Evolutionary conservation across 2,329 filamentous ascomycete species (phyloP).

Genomic region (Neophaeococcomyces mojaviensis): DNA sequence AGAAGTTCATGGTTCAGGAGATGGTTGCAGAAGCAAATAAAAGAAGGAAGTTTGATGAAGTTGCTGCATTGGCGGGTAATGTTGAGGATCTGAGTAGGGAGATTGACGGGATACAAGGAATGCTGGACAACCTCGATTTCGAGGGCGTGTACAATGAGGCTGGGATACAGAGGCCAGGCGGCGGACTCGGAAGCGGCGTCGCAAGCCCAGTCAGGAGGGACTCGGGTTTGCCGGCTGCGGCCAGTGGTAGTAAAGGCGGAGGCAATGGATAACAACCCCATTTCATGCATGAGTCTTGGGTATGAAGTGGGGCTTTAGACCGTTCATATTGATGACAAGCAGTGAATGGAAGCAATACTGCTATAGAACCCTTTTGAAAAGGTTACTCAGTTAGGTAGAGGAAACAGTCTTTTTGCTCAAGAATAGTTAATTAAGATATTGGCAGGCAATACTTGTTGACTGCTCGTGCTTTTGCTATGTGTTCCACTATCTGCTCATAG

Average conservation of each 20-base stretch:
- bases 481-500: too few species aligned
- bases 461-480: too few species aligned
- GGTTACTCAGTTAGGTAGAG: too few species aligned
- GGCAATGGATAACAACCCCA: conserved; percentile 7
- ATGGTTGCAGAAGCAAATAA: conserved; percentile 75
- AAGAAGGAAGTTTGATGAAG: conserved; percentile 76
- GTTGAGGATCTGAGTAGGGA: conserved; percentile 74
- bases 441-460: too few species aligned
- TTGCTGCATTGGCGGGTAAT: conserved; percentile 69
- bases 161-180: conserved; percentile 17
- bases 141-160: conserved; percentile 38
- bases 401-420: too few species aligned
- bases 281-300: too few species aligned
- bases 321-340: too few species aligned
- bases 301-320: too few species aligned
- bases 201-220: conserved; percentile 13
- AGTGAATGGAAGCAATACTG: too few species aligned
- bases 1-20: conserved; percentile 77
- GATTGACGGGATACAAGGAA: conserved; percentile 60
- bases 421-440: too few species aligned
- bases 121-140: conserved; percentile 61
- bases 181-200: conserved; percentile 17
- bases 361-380: too few species aligned
- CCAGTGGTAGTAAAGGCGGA: conserved; percentile 1
- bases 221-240: neutral